A percentile compares a stretch with the other conserved stretches of the same genome.
Conservation (phyloP, 805 yeast species). For the Grigorovia jiainica region DNA sequence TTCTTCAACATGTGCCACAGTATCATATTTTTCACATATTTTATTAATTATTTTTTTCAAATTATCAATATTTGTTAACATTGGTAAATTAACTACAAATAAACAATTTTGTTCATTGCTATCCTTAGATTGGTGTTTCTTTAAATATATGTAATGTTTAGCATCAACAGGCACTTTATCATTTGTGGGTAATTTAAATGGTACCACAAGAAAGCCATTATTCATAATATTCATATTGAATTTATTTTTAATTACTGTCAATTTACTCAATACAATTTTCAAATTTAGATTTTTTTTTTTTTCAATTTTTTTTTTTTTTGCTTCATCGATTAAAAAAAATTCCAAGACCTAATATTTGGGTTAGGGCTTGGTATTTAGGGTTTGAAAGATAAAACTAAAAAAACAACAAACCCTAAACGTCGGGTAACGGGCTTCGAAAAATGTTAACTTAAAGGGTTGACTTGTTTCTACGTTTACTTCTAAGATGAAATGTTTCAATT, state of each 20-base stretch:
- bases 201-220: conserved; percentile 29
- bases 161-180: conserved; percentile 3
- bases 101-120: conserved; percentile 42
- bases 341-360: too few species aligned
- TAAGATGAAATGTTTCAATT: too few species aligned
- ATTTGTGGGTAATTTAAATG: conserved; percentile 21
- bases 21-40: conserved; percentile 34
- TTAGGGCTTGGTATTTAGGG: too few species aligned
- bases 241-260: too few species aligned
- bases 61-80: conserved; percentile 42
- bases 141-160: conserved; percentile 41
- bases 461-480: too few species aligned
- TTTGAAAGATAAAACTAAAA: too few species aligned
- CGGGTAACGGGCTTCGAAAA: too few species aligned
- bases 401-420: too few species aligned
- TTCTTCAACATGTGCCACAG: conserved; percentile 55
- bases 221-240: conserved; percentile 23
- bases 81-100: conserved; percentile 73
- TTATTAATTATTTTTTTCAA: conserved; percentile 49
- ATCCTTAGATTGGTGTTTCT: conserved; percentile 48
- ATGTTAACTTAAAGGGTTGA: too few species aligned
- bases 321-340: too few species aligned
- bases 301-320: not conserved
- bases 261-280: too few species aligned
- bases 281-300: not conserved